These are phyloP conservation scores for Macrocybe gigantea DNA, from an alignment of 768 basidiomycete species.

Conservation along the genomic window DNA sequence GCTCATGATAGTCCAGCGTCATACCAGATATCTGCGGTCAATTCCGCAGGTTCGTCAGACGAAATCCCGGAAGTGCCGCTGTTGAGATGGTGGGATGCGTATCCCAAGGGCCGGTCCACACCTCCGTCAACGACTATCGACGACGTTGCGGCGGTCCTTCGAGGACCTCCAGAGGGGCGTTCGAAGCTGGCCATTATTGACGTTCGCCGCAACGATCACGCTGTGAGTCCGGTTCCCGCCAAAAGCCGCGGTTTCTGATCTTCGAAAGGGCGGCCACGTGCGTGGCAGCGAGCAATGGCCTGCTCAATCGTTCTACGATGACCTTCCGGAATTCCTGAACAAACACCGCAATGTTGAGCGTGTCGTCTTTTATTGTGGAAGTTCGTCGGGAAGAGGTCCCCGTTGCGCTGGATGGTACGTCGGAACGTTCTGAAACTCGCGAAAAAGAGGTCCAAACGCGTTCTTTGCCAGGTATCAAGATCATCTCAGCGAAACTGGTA, in stretches of 20 bases:
- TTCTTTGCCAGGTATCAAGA: slow-evolving; percentile 40
- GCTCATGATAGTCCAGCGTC: slow-evolving; percentile 25
- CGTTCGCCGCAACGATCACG: slow-evolving; percentile 41
- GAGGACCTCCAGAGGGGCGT: slow-evolving; percentile 5
- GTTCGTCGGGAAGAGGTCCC: slow-evolving; percentile 46
- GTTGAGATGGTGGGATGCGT: slow-evolving; percentile 49
- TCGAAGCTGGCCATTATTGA: slow-evolving; percentile 39
- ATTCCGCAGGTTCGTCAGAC: slow-evolving; percentile 14
- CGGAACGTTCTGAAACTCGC: not conserved
- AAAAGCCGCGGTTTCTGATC: not conserved
- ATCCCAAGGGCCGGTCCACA: slow-evolving; percentile 31
- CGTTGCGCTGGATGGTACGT: slow-evolving; percentile 51
- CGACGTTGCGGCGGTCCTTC: slow-evolving; percentile 31
- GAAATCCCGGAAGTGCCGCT: slow-evolving; percentile 16
- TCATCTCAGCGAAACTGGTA: slow-evolving; percentile 26
- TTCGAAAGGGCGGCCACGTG: slow-evolving; percentile 44
- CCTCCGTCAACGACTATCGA: slow-evolving; percentile 25
- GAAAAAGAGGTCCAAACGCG: not conserved
- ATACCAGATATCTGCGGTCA: slow-evolving; percentile 41
- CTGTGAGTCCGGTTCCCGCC: slow-evolving; percentile 22
- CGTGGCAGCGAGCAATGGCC: slow-evolving; percentile 41
- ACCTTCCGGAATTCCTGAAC: slow-evolving; percentile 34
- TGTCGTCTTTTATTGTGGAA: slow-evolving; percentile 52
- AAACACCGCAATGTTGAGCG: slow-evolving; percentile 29
- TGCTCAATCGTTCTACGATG: slow-evolving; percentile 46